Conservation (phyloP, 345 rosid species). For the Noccaea caerulescens region DNA sequence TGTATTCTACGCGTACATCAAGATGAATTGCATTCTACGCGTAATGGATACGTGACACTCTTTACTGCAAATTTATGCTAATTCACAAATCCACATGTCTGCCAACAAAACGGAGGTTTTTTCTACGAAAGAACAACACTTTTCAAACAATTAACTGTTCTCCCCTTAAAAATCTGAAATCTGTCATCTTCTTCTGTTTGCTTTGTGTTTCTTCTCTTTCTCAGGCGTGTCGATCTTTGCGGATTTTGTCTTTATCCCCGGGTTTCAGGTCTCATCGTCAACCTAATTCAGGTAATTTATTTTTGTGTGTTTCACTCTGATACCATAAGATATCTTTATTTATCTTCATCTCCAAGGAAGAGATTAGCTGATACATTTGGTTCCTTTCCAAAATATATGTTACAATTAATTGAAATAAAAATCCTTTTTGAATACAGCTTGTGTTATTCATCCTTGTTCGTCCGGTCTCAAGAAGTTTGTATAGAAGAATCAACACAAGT, state of each 20-base stretch:
- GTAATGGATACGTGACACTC: too few species aligned
- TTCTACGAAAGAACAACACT: too few species aligned
- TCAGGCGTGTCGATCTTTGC: conserved; percentile 47
- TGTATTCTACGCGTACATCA: too few species aligned
- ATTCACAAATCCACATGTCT: too few species aligned
- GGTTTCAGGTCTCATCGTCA: conserved; percentile 59
- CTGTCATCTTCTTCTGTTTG: background rate
- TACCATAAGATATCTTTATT: background rate
- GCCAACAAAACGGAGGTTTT: too few species aligned
- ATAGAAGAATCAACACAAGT: conserved; percentile 52
- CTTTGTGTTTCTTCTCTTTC: conserved; percentile 6
- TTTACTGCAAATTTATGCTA: too few species aligned
- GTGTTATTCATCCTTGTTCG: conserved; percentile 49
- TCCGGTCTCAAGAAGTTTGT: conserved; percentile 54
- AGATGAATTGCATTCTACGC: too few species aligned
- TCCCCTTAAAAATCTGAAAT: too few species aligned
- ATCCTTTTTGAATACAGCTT: conserved; percentile 42
- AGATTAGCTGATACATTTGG: background rate
- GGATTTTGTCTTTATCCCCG: conserved; percentile 44
- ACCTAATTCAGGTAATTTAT: conserved; percentile 57
- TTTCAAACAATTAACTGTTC: too few species aligned
- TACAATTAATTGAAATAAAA: too few species aligned
- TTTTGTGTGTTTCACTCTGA: background rate
- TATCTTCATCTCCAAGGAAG: background rate
- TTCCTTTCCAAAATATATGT: too few species aligned